phyloP scores from a whole-genome alignment of 2,329 filamentous ascomycete species.

The Cladosporium austrohemisphaericum region DNA sequence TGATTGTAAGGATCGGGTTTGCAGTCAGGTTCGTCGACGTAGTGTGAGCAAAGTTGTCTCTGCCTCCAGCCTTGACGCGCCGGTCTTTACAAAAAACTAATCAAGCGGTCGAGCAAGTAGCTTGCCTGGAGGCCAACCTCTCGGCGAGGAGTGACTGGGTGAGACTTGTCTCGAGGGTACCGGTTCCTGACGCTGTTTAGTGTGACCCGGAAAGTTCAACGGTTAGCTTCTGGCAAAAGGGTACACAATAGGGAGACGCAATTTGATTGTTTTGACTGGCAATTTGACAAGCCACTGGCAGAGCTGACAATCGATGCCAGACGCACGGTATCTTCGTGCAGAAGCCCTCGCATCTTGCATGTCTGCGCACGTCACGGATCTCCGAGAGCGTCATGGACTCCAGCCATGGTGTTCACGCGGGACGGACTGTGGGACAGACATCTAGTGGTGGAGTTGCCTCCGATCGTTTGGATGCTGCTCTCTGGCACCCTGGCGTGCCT shows the following conservation, averaged over 20 bases:
- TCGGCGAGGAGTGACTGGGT: constrained; percentile 5
- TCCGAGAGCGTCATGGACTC: constrained; percentile 12
- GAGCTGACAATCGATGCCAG: too few species aligned
- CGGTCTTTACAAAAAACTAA: constrained; percentile 10
- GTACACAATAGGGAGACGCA: too few species aligned
- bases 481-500: too few species aligned
- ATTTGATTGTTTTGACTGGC: too few species aligned
- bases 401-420: constrained; percentile 1
- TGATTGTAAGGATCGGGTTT: background rate
- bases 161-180: constrained; percentile 13
- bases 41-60: constrained; percentile 8
- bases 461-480: too few species aligned
- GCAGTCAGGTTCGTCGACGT: background rate
- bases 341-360: constrained; percentile 4
- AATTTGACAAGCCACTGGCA: background rate
- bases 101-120: constrained; percentile 1
- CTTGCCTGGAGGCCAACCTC: constrained; percentile 11
- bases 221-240: background rate
- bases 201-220: constrained; percentile 1
- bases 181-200: constrained; percentile 10
- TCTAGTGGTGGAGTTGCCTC: too few species aligned
- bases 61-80: constrained; percentile 6
- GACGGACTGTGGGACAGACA: background rate
- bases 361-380: constrained; percentile 10
- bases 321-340: too few species aligned